Evolutionary conservation across 2,329 filamentous ascomycete genomes (phyloP), one percentile per base, ranked within the genome.

Genomic region (Colletotrichum sp.): DNA sequence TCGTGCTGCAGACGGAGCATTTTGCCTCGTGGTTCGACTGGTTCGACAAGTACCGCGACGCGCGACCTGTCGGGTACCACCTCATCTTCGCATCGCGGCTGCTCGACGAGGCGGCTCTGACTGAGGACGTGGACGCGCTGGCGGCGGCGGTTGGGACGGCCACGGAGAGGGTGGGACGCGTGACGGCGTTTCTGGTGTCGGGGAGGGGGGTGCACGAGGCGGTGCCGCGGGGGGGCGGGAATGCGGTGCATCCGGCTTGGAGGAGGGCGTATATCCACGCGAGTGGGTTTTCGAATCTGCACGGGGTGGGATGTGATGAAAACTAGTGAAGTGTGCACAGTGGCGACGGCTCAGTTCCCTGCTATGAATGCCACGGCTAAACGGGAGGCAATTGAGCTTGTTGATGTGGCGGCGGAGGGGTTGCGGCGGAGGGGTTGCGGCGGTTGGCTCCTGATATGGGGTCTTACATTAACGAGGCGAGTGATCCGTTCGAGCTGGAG

Each of bases 181-280:
- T 85, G n/a, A 81, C 83, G 1, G 82, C 83, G 0, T 86, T 83
- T 71, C 77, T 89, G 5, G 85, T 90, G 0, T 82, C 84, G 3
- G 88, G 88, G 0, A 85, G 85, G 39, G 88, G 86, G 1, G 84
- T 89, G 1, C 80, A 83, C 0, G 79, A 89, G 57, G 88, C 87
- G 3, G 80, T 81, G 36, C 86, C 87, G 0, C 80, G 85, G 22
- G 88, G 88, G 0, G 87, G 87, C 0, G 81, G 85, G 88, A 88
- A 85, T 8, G 84, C 86, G 5, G 83, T 89, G 57, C 87, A 87
- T 77, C 87, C 88, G 6, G 88, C 88, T 1, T 90, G 88, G 88
- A 83, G 89, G 61, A 81, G 82, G 4, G 84, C 86, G 3, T 79
- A 82, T 1, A 78, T 86, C 71, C 86, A 72, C 67, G 77, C 82